Conservation (phyloP, 129 eudicot species). For the Silybum marianum region DNA sequence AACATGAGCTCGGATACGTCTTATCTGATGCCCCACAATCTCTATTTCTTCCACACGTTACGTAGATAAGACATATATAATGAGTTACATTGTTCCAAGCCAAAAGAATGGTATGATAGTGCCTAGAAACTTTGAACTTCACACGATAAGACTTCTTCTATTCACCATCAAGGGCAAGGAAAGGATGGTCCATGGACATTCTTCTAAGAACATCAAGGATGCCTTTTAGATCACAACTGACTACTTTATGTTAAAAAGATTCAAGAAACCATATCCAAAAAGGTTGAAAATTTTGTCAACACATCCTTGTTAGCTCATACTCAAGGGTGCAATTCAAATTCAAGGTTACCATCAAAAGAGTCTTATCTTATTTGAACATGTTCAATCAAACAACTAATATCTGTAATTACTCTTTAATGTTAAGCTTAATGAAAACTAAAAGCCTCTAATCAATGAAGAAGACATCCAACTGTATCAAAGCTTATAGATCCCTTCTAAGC, state of each 20-base stretch:
- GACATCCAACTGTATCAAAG: not conserved
- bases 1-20: not conserved
- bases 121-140: not conserved
- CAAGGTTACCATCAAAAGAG: not conserved
- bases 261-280: not conserved
- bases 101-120: not conserved
- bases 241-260: not conserved
- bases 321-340: not conserved
- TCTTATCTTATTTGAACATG: slow-evolving; percentile 1
- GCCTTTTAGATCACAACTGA: not conserved
- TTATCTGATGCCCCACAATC: slow-evolving; percentile 1
- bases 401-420: not conserved
- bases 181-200: not conserved
- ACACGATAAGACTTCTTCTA: not conserved
- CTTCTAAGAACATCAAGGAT: slow-evolving; percentile 3
- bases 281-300: not conserved
- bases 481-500: not conserved
- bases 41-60: not conserved
- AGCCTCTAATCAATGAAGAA: slow-evolving; percentile 2
- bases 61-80: not conserved
- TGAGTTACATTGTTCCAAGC: not conserved
- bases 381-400: not conserved
- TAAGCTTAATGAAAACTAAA: not conserved
- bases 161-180: not conserved
- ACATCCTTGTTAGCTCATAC: not conserved